Evolutionary conservation across 768 basidiomycete genomes (phyloP).

Genomic region (Mrakia hoshinonis): DNA sequence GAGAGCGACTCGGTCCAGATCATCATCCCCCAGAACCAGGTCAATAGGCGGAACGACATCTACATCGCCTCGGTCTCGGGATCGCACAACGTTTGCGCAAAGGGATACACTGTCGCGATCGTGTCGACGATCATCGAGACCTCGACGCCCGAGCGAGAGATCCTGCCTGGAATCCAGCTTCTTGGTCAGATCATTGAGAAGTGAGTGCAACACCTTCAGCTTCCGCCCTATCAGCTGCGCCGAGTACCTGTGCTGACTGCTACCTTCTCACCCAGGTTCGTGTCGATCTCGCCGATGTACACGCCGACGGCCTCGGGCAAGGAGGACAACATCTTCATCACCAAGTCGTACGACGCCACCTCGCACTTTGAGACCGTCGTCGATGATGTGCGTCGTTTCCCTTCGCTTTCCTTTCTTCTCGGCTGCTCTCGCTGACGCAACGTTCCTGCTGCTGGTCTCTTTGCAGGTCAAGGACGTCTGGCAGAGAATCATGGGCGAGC

Average conservation of each 20-base stretch:
- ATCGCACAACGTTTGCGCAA: constrained; percentile 94
- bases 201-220: constrained; percentile 45
- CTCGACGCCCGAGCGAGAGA: constrained; percentile 78
- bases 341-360: constrained; percentile 94
- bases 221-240: neutral
- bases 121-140: constrained; percentile 99
- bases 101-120: constrained; percentile 90
- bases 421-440: neutral
- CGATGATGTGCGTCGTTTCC: neutral
- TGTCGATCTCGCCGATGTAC: constrained; percentile 78
- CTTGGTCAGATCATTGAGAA: constrained; percentile 90
- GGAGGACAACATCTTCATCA: constrained; percentile 89
- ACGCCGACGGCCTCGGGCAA: constrained; percentile 74
- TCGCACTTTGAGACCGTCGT: constrained; percentile 84
- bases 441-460: constrained; percentile 49
- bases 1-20: constrained; percentile 92
- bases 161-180: constrained; percentile 80
- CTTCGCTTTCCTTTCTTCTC: neutral
- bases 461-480: constrained; percentile 96
- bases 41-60: constrained; percentile 87
- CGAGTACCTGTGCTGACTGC: neutral
- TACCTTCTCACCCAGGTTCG: constrained; percentile 54
- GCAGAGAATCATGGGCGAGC: constrained; percentile 56
- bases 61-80: constrained; percentile 97
- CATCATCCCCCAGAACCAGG: constrained; percentile 98